Base-by-base conservation (phyloP, 1,284 basidiomycete genomes). In the Leccinum insigne region DNA sequence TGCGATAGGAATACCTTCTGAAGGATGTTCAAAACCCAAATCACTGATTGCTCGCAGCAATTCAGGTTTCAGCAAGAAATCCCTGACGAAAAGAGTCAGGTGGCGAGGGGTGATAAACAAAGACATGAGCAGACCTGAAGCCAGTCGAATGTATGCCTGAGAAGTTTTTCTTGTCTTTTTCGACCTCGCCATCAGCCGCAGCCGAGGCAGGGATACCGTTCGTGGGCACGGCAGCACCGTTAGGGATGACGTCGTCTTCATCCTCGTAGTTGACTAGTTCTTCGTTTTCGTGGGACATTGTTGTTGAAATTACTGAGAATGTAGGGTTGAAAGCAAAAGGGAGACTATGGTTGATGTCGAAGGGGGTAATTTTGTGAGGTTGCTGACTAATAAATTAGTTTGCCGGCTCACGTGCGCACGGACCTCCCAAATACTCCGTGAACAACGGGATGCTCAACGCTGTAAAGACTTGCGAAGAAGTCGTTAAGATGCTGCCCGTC, bases 21-120 rank as follows among this genome's bases (percentile, higher is more conserved):
- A 99, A 63, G 98, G 98, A 83, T 99, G 98, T 81, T 99, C 98
- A 78, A 99, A 99, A 82, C 98, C 98, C 58, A 99, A 85, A 77
- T 99, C 98, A 80, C 95, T 97, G 79, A 99, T 99, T 63, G 98
- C 96, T 72, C 98, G 92, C 74, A 99, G 86, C 69, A 99, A 82
- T 80, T 99, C 98, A 0, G 71, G 73, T 44, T 75, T 72, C 35
- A 75, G 64, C 69, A 72, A 70, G 63, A 72, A 72, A 58, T 72
- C 71, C 64, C 71, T 72, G 14, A 72, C 67, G 68, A 67, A 64
- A 62, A 54, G 63, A 29, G 61, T 74, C 35, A 70, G 68, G 38
- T 35, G 11, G 3, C 13, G n/a, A 54, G 9, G 23, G 14, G 13
- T 14, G 18, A 62, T 21, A 49, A 56, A 4, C 64, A 68, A 52